phyloP scores from a whole-genome alignment of 2,329 filamentous ascomycete genomes.

The Tolypocladium guangdongense region DNA sequence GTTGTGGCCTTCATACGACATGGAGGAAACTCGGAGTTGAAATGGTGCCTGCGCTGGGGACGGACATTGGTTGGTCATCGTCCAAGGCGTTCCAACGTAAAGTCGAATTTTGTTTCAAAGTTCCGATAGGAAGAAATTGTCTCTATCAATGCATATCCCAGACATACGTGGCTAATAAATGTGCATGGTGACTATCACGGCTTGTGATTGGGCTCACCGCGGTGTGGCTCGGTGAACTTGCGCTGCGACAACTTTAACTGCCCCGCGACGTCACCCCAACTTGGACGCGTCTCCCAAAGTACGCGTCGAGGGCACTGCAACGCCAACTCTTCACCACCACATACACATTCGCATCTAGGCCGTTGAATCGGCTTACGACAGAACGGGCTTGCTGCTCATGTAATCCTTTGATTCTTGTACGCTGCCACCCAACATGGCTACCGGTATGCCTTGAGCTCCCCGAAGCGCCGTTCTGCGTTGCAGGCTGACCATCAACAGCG shows the following conservation, averaged over 20 bases:
- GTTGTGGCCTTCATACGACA: background rate
- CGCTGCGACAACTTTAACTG: background rate
- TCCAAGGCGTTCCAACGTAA: too few species aligned
- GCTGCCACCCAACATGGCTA: slow-evolving; percentile 18
- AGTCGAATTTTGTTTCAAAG: too few species aligned
- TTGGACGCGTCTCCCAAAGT: background rate
- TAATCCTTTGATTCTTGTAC: too few species aligned
- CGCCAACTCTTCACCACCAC: background rate
- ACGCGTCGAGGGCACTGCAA: background rate
- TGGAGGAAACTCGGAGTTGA: background rate
- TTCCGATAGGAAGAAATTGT: too few species aligned
- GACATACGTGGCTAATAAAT: too few species aligned
- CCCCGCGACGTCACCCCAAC: slow-evolving; percentile 3
- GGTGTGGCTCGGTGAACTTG: background rate
- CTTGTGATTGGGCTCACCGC: background rate
- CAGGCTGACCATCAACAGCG: slow-evolving; percentile 3
- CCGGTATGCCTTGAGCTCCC: slow-evolving; percentile 14
- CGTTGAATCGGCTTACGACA: too few species aligned
- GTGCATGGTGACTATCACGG: too few species aligned
- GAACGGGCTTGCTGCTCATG: background rate
- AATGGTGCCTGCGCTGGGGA: background rate
- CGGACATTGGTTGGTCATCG: background rate
- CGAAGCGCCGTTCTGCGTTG: too few species aligned
- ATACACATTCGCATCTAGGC: background rate
- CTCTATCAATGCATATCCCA: too few species aligned